Evolutionary conservation across 2,329 filamentous ascomycete genomes (phyloP).

Genomic region (Pseudopyricularia cyperi): DNA sequence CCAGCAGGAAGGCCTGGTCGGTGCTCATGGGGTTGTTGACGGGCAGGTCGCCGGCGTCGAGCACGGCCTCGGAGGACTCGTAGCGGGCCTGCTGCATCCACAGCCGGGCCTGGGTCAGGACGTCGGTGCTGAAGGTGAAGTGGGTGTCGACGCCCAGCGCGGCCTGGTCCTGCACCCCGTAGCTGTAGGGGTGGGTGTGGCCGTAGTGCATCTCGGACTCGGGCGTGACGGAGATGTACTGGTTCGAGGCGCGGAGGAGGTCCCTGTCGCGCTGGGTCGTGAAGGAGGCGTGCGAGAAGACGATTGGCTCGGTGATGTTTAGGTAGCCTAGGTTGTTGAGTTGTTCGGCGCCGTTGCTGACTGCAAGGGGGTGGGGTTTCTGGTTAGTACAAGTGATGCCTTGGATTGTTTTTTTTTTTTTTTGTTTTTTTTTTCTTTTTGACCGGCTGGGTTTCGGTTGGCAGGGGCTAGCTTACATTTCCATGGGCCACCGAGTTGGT

Average conservation of each 20-base stretch:
- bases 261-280: slow-evolving; percentile 23
- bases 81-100: slow-evolving; percentile 36
- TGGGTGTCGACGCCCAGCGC: slow-evolving; percentile 41
- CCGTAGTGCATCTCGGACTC: slow-evolving; percentile 48
- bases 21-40: slow-evolving; percentile 36
- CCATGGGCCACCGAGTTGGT: slow-evolving; percentile 26
- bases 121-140: slow-evolving; percentile 36
- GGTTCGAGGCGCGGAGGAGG: slow-evolving; percentile 33
- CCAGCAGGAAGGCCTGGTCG: slow-evolving; percentile 40
- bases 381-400: slow-evolving; percentile 7
- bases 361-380: slow-evolving; percentile 25
- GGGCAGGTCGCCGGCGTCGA: slow-evolving; percentile 28
- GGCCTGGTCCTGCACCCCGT: slow-evolving; percentile 34
- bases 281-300: slow-evolving; percentile 38
- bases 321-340: slow-evolving; percentile 23
- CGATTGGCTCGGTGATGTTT: slow-evolving; percentile 29
- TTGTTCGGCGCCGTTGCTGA: too few relatives aligned
- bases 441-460: too few relatives aligned
- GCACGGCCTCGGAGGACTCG: slow-evolving; percentile 21
- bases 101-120: slow-evolving; percentile 37
- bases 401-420: neutral
- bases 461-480: slow-evolving; percentile 13
- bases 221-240: slow-evolving; percentile 42
- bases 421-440: too few relatives aligned
- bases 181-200: slow-evolving; percentile 30